Evolutionary conservation across 805 yeast genomes (phyloP).

Genomic region (Candida odintsovae): DNA sequence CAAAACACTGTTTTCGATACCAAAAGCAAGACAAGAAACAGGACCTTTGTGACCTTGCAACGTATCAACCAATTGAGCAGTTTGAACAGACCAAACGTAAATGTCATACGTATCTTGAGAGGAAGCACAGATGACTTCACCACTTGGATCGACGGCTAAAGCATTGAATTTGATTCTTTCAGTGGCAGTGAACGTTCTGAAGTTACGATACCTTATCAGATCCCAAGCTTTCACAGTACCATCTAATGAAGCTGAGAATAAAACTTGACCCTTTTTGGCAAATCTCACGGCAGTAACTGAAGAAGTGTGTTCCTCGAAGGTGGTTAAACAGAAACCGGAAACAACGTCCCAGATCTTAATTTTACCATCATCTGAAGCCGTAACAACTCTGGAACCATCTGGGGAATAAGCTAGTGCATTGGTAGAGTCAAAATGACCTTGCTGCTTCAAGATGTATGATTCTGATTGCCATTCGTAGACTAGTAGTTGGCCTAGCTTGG

Average conservation of each 20-base stretch:
- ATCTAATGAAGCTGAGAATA: conserved; percentile 88
- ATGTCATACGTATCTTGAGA: conserved; percentile 85
- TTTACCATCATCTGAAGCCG: conserved; percentile 96
- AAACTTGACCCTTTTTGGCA: conserved; percentile 84
- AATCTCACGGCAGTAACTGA: conserved; percentile 85
- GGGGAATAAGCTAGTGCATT: conserved; percentile 85
- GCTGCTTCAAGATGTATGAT: conserved; percentile 90
- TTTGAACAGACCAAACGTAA: conserved; percentile 96
- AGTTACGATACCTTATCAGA: conserved; percentile 84
- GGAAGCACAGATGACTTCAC: conserved; percentile 95
- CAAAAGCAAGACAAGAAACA: conserved; percentile 80
- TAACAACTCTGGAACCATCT: conserved; percentile 87
- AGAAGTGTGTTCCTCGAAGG: conserved; percentile 86
- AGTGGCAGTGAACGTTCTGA: conserved; percentile 90
- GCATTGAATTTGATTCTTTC: conserved; percentile 81
- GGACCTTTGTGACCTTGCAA: conserved; percentile 96
- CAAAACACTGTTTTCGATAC: conserved; percentile 65
- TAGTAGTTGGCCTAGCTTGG: conserved; percentile 83
- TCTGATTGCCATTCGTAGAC: conserved; percentile 99
- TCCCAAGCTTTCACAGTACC: conserved; percentile 99
- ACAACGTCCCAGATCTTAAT: conserved; percentile 93
- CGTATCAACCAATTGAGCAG: conserved; percentile 83
- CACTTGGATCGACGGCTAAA: conserved; percentile 94
- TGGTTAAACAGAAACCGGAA: conserved; percentile 88
- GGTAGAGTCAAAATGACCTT: conserved; percentile 92